Base-by-base conservation (phyloP, 2,329 filamentous ascomycete genomes). In the Talaromyces verruculosus region DNA sequence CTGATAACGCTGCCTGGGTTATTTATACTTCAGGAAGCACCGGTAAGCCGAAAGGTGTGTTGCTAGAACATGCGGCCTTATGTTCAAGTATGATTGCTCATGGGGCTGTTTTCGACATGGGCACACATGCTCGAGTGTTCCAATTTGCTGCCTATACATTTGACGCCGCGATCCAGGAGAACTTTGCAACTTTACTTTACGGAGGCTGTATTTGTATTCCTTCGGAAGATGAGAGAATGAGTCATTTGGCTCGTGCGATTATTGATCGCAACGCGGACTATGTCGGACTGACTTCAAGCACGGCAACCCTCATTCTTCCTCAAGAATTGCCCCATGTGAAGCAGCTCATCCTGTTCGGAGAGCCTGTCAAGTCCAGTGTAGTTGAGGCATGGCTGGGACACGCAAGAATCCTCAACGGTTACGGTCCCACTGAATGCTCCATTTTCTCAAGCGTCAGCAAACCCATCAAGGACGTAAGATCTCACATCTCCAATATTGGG, bases 101-200 rank as follows among this genome's bases (percentile, higher is more conserved):
- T 65, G 83, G 80, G 0, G 72, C 77, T 0, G 80, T 81, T 0
- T 74, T 85, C 5, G 77, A 78, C 1, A 68, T 78, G 33, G 77
- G 80, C 13, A 72, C 76, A 70, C 74, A 81, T 0, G 88, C 87
- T 5, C 81, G 89, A 1, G 86, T 89, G 10, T 83, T 88, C 13
- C 84, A 87, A 67, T 81, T 86, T 64, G 84, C 84, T 0, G 84
- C 83, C 2, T 85, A 83, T 70, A 82, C 82, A 17, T 83, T 85
- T 61, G 84, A 87, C 68, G 79, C 84, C n/a, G 81, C 82, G 59
- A 74, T 88, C 58, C 75, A 81, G 1, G 86, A 49, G 10, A 49
- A 49, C 10, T 49, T 49, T 49, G 45, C 22, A 25, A 49, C 45
- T 11, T 22, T 49, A 13, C 19, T 49, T 0, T 15, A 49, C 45